Base-by-base conservation (phyloP, 129 eudicot species). In the Kitagawia praeruptora region DNA sequence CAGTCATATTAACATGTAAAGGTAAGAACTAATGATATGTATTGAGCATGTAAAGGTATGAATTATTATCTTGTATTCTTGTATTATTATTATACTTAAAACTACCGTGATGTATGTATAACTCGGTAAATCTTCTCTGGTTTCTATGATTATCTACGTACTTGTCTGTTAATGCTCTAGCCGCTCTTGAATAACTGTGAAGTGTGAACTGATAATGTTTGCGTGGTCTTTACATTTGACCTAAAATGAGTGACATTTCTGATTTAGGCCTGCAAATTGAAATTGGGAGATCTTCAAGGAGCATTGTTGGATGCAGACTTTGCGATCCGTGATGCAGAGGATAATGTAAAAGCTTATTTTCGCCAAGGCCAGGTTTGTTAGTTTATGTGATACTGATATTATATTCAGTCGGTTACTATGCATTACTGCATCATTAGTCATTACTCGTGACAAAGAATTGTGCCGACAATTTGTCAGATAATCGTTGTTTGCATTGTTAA, bases 361-460 rank as follows among this genome's bases (percentile, higher is more conserved):
- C 97, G 98, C 83, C 92, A 89, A 86, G 98, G 98, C 88, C 98
- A 95, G 97, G 98, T 94, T 80, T 8, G 83, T 87, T 66, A 64
- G n/a, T 25, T 47, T 6, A 31, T 71, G 48, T 81, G 11, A 71
- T 6, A 72, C 3, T 14, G 44, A 56, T 21, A 40, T 74, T 39
- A 0, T 27, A 11, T 14, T 56, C 11, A 51, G 56, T 75, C 13
- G 46, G 75, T 9, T 9, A 39, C n/a, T 16, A 7, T 41, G 75
- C 51, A 21, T 72, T 19, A 23, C 12, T 54, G 61, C 61, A 54
- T 54, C 27, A 2, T 54, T 54, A 23, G 23, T 54, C 27, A 2
- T 54, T 54, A 23, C 64, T 54, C 12, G 23, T 18, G 19, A 18
- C 19, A 18, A 49, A 18, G 58, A 5, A 51, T 4, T 16, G 56